phyloP scores from a whole-genome alignment of 2,329 filamentous ascomycete genomes.

The Tolypocladium sp. region DNA sequence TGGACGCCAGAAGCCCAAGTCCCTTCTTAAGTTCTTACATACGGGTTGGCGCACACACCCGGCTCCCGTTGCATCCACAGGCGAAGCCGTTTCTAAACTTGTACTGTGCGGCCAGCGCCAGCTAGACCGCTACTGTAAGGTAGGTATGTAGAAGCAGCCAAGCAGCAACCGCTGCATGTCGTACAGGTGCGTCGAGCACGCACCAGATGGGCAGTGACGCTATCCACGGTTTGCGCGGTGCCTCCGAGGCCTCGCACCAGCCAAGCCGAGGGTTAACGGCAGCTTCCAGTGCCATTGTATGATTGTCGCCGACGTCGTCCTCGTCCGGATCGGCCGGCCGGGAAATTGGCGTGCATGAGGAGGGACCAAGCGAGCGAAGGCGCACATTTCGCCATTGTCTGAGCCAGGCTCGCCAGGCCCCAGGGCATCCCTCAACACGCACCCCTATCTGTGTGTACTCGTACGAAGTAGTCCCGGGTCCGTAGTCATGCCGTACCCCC shows the following conservation, averaged over 20 bases:
- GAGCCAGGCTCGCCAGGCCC: background rate
- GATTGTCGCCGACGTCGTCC: background rate
- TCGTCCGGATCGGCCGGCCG: background rate
- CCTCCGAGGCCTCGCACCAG: background rate
- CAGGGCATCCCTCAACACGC: background rate
- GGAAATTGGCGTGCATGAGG: background rate
- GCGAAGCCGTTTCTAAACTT: background rate
- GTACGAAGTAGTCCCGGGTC: too few species aligned
- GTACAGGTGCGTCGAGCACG: background rate
- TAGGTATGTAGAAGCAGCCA: too few species aligned
- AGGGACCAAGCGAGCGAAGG: background rate
- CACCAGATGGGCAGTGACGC: background rate
- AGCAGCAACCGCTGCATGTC: background rate
- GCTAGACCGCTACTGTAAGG: too few species aligned
- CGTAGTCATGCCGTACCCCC: background rate
- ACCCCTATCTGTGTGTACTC: background rate
- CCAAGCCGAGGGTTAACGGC: background rate
- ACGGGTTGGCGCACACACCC: background rate
- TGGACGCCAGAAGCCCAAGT: background rate
- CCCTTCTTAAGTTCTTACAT: background rate
- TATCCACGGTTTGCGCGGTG: background rate
- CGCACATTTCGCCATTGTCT: background rate
- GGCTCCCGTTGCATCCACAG: background rate
- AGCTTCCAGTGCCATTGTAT: background rate
- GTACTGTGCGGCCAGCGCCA: too few species aligned